Evolutionary conservation across 148 eudicot species (phyloP).

Genomic region (Diospyros lotus): DNA sequence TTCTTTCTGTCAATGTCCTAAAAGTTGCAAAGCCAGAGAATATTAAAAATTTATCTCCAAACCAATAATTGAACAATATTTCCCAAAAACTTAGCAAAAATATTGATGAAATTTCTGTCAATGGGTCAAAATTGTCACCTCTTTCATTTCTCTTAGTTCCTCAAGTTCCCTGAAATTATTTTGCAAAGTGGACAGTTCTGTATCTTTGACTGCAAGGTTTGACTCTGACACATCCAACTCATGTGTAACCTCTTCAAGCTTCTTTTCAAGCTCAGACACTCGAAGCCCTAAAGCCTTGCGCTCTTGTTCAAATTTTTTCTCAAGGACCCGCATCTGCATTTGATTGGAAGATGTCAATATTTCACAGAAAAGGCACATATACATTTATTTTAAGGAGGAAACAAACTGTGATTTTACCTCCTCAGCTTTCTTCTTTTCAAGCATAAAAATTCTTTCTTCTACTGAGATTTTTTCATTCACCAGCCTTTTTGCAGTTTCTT

Average conservation of each 20-base stretch:
- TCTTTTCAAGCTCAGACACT: constrained; percentile 69
- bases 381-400: background rate
- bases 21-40: constrained; percentile 15
- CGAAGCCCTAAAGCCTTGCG: constrained; percentile 43
- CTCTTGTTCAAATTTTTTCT: constrained; percentile 56
- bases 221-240: constrained; percentile 53
- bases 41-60: background rate
- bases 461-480: constrained; percentile 55
- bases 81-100: background rate
- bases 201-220: constrained; percentile 52
- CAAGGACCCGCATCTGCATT: constrained; percentile 45
- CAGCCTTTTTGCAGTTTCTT: constrained; percentile 64
- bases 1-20: constrained; percentile 97
- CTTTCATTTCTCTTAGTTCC: constrained; percentile 94
- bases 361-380: background rate
- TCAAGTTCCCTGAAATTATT: constrained; percentile 72
- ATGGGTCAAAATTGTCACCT: constrained; percentile 39
- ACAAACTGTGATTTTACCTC: constrained; percentile 37
- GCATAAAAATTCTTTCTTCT: constrained; percentile 60
- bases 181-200: constrained; percentile 51
- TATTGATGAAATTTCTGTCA: background rate
- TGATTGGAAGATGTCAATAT: constrained; percentile 18
- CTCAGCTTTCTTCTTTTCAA: constrained; percentile 56
- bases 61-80: background rate
- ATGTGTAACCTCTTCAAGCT: constrained; percentile 43